These are phyloP conservation scores for Cocos nucifera DNA, from an alignment of 176 grass and related monocot genomes.

Conservation along the genomic window DNA sequence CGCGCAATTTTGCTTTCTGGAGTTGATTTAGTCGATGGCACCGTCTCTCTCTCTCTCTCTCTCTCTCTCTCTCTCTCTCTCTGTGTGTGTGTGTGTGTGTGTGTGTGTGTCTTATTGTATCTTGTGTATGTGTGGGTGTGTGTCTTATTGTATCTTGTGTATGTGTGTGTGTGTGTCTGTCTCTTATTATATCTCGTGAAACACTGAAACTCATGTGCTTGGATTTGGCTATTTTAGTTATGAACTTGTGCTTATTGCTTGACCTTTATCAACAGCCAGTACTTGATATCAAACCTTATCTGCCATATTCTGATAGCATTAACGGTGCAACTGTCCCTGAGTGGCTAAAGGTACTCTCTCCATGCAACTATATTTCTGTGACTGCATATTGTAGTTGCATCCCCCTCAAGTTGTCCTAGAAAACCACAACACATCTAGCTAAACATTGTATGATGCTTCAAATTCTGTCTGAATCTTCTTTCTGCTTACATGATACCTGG, in stretches of 20 bases:
- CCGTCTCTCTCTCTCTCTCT: constrained; percentile 23
- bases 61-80: neutral
- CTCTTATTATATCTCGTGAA: neutral
- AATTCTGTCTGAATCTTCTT: too few relatives aligned
- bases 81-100: neutral
- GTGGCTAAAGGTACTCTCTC: constrained; percentile 62
- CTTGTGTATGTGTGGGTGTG: neutral
- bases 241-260: constrained; percentile 31
- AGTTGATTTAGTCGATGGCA: constrained; percentile 94
- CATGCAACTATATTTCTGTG: neutral
- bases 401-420: too few relatives aligned
- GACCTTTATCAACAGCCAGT: constrained; percentile 62
- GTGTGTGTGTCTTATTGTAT: too few relatives aligned
- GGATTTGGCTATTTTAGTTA: constrained; percentile 18
- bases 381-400: too few relatives aligned
- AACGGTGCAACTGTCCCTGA: constrained; percentile 41
- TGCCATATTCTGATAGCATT: constrained; percentile 79
- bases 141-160: too few relatives aligned
- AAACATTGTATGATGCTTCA: too few relatives aligned
- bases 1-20: constrained; percentile 78
- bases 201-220: neutral
- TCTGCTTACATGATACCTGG: too few relatives aligned
- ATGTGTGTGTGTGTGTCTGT: neutral
- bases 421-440: too few relatives aligned
- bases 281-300: constrained; percentile 96